Percentiles rank a stretch among this genome's conserved stretches.
These are phyloP conservation scores for Flagelloscypha sp. DNA, from an alignment of 768 basidiomycete species.

Conservation along the genomic window DNA sequence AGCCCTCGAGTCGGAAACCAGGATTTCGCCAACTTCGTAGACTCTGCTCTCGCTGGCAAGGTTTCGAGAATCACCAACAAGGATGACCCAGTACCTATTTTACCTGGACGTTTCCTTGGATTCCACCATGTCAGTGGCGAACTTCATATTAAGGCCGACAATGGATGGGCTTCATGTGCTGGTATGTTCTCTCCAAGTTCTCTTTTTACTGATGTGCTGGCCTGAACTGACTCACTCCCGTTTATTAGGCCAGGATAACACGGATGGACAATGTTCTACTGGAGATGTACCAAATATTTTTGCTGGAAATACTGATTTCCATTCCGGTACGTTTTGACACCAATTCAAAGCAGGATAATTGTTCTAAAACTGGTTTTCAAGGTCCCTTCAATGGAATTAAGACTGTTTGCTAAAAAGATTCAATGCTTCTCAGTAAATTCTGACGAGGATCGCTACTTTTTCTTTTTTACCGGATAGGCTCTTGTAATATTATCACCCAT, in stretches of 20 bases:
- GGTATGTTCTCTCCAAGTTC: slow-evolving; percentile 21
- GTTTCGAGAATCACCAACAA: slow-evolving; percentile 19
- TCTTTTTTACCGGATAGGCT: too few relatives aligned
- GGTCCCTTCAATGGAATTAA: slow-evolving; percentile 26
- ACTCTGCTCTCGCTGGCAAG: slow-evolving; percentile 15
- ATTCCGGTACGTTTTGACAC: slow-evolving; percentile 36
- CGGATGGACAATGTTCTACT: slow-evolving; percentile 37
- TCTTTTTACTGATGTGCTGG: slow-evolving; percentile 8
- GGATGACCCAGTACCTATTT: slow-evolving; percentile 21
- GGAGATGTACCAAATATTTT: slow-evolving; percentile 49
- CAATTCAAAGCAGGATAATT: too few relatives aligned
- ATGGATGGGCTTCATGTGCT: slow-evolving; percentile 48
- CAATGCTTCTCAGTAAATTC: too few relatives aligned
- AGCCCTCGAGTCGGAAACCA: slow-evolving; percentile 25
- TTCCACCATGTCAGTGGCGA: slow-evolving; percentile 16
- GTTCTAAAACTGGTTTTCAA: too few relatives aligned
- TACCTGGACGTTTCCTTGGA: slow-evolving; percentile 15
- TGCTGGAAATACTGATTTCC: slow-evolving; percentile 32
- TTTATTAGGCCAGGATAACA: slow-evolving; percentile 51
- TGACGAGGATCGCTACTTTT: too few relatives aligned
- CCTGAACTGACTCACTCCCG: slow-evolving; percentile 5
- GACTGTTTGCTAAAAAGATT: slow-evolving; percentile 16
- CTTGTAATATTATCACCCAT: too few relatives aligned
- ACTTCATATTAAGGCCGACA: slow-evolving; percentile 20
- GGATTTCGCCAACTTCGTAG: slow-evolving; percentile 23